phyloP scores from a whole-genome alignment of 169 alveolate genomes.

The Besnoitia besnoiti region DNA sequence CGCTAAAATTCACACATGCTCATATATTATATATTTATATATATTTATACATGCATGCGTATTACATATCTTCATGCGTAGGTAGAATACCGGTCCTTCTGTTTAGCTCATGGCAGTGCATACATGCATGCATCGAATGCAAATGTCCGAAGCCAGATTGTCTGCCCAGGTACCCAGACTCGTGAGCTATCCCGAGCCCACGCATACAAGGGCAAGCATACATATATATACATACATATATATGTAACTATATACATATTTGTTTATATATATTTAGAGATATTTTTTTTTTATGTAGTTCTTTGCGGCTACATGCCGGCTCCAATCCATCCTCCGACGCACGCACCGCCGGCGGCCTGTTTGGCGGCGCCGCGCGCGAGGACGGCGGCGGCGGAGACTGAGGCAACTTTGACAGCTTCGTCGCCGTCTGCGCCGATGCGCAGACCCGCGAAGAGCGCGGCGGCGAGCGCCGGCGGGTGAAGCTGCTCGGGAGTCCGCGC shows the following conservation, averaged over 20 bases:
- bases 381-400: conserved; percentile 23
- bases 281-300: not conserved
- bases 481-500: conserved; percentile 33
- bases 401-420: not conserved
- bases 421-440: conserved; percentile 23
- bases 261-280: not conserved
- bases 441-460: conserved; percentile 47
- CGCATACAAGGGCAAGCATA: not conserved
- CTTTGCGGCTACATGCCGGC: not conserved
- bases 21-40: no score
- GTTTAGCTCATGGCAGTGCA: no score
- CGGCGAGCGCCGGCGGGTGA: conserved; percentile 24
- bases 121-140: no score
- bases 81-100: no score
- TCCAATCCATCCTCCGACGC: not conserved
- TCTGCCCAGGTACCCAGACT: no score
- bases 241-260: not conserved
- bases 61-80: no score
- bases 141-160: no score
- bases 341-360: conserved; percentile 35
- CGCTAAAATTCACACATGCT: no score
- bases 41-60: no score
- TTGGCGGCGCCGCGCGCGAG: conserved; percentile 15
- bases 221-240: not conserved
- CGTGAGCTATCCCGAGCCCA: no score